Evolutionary conservation across 2,329 filamentous ascomycete species (phyloP), one percentile per base, ranked within the genome.

Genomic region (Ceratocystis papillata): DNA sequence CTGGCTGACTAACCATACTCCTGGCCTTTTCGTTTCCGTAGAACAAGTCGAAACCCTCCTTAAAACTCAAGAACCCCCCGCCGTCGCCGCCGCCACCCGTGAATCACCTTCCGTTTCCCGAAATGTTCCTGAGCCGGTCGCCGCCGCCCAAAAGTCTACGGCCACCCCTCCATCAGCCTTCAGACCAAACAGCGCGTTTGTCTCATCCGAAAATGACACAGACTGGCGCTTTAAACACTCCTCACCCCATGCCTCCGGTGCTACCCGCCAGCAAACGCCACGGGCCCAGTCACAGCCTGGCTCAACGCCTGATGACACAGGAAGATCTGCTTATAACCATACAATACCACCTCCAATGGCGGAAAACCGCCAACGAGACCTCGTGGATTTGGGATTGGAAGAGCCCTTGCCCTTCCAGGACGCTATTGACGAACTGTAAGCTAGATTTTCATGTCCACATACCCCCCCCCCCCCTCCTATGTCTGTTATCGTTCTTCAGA

Each of bases 41-140:
- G 90, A 93, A 75, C 92, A 96, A 81, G 92, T 97, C 65, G 93
- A 96, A 79, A 94, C 88, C 1, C 78, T 96, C 66, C 79, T 96
- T 68, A 95, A 93, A 77, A 89, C 84, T 5, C 88, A 95, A 73
- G 88, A 90, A 65, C 76, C 80, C 33, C 66, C 59, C 37, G 25
- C 50, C 37, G 28, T 80, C 33, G 63, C 59, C 37, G 25, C 50
- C 22, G 28, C 30, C 41, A 8, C 25, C 48, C 15, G 20, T 17
- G 17, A 65, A 48, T 37, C 55, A 55, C 17, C 66, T 25, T 20
- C 57, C 15, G 59, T 61, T 25, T 30, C 65, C 20, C 33, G 20
- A 20, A 57, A 17, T 20, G 60, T 7, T 33, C 45, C 41, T 33
- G 61, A 61, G 28, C 37, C 59, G 33, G 50, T 44, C 12, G 71